phyloP scores from a whole-genome alignment of 208 protist genomes.

The Crithidia acanthocephali region DNA sequence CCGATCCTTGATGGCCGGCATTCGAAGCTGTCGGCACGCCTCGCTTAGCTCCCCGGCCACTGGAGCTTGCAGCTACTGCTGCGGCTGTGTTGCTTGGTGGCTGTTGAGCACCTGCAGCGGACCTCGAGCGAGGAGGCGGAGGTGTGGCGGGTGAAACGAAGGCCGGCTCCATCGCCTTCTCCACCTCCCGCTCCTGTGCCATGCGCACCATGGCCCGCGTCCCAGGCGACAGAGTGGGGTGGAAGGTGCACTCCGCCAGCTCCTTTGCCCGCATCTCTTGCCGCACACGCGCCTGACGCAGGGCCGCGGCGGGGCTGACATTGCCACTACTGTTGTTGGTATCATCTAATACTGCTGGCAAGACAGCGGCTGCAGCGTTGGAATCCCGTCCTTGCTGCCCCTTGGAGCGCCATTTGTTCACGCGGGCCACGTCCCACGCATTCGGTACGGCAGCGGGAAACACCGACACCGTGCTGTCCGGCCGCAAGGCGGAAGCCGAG shows the following conservation, averaged over 20 bases:
- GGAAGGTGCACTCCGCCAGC: slow-evolving; percentile 81
- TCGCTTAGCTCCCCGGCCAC: not conserved
- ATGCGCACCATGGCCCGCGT: slow-evolving; percentile 53
- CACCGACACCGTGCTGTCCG: not conserved
- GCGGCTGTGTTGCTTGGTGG: not conserved
- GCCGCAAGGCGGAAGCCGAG: not conserved
- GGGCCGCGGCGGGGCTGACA: not conserved
- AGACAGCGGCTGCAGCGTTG: not conserved
- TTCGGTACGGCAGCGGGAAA: not conserved
- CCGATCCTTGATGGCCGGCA: too few species aligned
- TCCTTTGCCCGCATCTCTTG: slow-evolving; percentile 48
- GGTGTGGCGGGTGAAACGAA: too few species aligned
- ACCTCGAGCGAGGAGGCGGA: slow-evolving; percentile 8
- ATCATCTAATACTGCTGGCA: not conserved
- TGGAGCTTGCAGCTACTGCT: not conserved
- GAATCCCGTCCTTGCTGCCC: not conserved
- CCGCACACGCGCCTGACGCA: slow-evolving; percentile 34
- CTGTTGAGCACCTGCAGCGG: too few species aligned
- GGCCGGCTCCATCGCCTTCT: slow-evolving; percentile 15
- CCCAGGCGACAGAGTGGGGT: slow-evolving; percentile 63
- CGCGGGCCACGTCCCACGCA: slow-evolving; percentile 8
- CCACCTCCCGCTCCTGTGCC: slow-evolving; percentile 28
- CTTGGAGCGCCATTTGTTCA: not conserved
- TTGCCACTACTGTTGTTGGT: not conserved
- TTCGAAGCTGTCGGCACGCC: not conserved